Base-by-base conservation (phyloP, 208 protist genomes). In the Vickermania spadyakhi region DNA sequence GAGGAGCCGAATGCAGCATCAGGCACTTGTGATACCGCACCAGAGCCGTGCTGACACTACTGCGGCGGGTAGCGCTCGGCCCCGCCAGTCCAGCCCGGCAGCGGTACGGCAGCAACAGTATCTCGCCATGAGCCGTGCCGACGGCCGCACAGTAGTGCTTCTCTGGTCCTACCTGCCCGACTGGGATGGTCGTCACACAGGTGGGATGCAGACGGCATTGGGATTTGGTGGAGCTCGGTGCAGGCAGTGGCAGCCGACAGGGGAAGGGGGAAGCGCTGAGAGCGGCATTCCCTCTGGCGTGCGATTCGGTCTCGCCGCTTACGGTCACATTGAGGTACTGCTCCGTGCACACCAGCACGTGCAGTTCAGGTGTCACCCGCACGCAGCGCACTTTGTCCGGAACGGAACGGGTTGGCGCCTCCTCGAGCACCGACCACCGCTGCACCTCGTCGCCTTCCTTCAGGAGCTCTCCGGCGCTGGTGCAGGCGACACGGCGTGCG, bases 341-440 rank as follows among this genome's bases (percentile, higher is more conserved):
- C 36, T 45, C 11, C 36, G 36, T 45, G 36, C 36, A 45, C 36
- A 45, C 18, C 36, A 45, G 18, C 36, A 45, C 36, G 36, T 45
- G 36, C 36, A 45, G 36, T 7, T 45, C 36, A 7, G 7, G 36
- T 18, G 36, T 45, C 18, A 45, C 36, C 11, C 7, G 11, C 11
- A 45, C 36, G 36, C 36, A 45, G 36, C 36, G 36, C 36, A 45
- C 36, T n/a, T n/a, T n/a, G n/a, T n/a, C n/a, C n/a, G n/a, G n/a
- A n/a, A n/a, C n/a, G n/a, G n/a, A n/a, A n/a, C n/a, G n/a, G n/a
- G n/a, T n/a, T n/a, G n/a, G n/a, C n/a, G n/a, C n/a, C n/a, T n/a
- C n/a, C n/a, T n/a, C n/a, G n/a, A n/a, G n/a, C n/a, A n/a, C n/a
- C n/a, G n/a, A n/a, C n/a, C n/a, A n/a, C n/a, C n/a, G n/a, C n/a